A percentile compares a stretch with the other conserved stretches of the same genome.
Evolutionary conservation across 805 yeast species (phyloP).

Genomic region (Metschnikowia lunata): DNA sequence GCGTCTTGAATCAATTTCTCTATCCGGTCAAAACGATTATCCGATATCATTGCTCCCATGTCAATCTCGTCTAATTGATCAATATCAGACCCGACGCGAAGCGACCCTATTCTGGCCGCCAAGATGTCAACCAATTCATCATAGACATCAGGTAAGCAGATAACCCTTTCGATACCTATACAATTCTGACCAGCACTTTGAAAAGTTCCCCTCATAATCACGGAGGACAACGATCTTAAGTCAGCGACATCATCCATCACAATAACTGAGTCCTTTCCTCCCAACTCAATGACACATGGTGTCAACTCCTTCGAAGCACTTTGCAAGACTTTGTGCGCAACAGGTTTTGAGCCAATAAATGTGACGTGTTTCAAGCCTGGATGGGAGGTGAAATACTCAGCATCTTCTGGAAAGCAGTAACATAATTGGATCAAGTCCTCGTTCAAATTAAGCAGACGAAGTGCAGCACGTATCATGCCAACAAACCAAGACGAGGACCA

Average conservation of each 20-base stretch:
- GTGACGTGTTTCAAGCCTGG: slow-evolving; percentile 83
- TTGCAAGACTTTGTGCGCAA: slow-evolving; percentile 79
- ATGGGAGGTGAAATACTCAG: slow-evolving; percentile 81
- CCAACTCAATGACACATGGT: slow-evolving; percentile 93
- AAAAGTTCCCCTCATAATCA: slow-evolving; percentile 90
- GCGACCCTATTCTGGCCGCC: slow-evolving; percentile 48
- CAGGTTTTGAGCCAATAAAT: slow-evolving; percentile 93
- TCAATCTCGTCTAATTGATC: slow-evolving; percentile 89
- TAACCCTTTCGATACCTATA: slow-evolving; percentile 93
- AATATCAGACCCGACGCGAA: slow-evolving; percentile 85
- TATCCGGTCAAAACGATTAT: slow-evolving; percentile 62
- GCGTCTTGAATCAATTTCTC: slow-evolving; percentile 71
- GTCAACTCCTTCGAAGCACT: slow-evolving; percentile 86
- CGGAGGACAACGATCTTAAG: slow-evolving; percentile 52
- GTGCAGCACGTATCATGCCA: slow-evolving; percentile 64
- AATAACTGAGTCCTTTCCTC: slow-evolving; percentile 92
- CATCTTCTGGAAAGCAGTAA: slow-evolving; percentile 85
- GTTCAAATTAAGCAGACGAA: slow-evolving; percentile 69
- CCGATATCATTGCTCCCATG: slow-evolving; percentile 93
- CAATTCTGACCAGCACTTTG: slow-evolving; percentile 98
- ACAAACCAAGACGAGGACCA: slow-evolving; percentile 89
- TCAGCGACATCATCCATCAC: slow-evolving; percentile 77
- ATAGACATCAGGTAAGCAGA: slow-evolving; percentile 70
- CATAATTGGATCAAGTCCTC: slow-evolving; percentile 84
- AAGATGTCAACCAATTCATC: slow-evolving; percentile 56